Base-by-base conservation (phyloP, 192 early-diverging fungal species). In the Entomortierella beljakovae region DNA sequence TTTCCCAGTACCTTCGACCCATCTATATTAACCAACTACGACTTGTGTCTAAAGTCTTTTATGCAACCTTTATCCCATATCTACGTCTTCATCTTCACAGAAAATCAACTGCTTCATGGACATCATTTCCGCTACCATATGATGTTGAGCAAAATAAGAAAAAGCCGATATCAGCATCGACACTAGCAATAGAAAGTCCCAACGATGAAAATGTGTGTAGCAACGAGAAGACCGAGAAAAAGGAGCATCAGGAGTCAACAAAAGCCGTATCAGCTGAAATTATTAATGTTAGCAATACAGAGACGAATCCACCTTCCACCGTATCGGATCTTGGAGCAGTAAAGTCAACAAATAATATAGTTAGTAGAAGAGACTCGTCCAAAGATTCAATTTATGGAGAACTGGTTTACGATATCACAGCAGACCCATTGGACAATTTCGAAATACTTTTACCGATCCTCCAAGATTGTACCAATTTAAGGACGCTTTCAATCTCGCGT, bases 11-110 rank as follows among this genome's bases (percentile, higher is more conserved):
- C 34, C 33, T 74, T 2, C 57, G 63, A 23, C 71, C 71, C 23
- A 40, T 66, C 57, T 65, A 74, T 42, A 49, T 74, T 22, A 46
- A 25, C 22, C 57, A 61, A 20, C 64, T 74, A 16, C 71, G 71
- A 48, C 38, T 61, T 7, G 71, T 74, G 9, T 74, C 71, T 1
- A 60, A 43, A n/a, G 29, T 37, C 11, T 31, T 74, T 18, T 74
- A 74, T 22, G 20, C 42, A 23, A 50, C 64, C 8, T 66, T 31
- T 31, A 43, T 58, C 38, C 71, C 64, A 0, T 51, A 74, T 32
- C 71, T 74, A 13, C 71, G 71, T 1, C 46, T 74, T 10, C 71
- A 74, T 23, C 57, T 74, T 10, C 52, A 62, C 20, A 57, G 71
- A n/a, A 34, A 31, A 26, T 66, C 71, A 3, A 74, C 71, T 2